A percentile compares a stretch with the other conserved stretches of the same genome.
Evolutionary conservation across 1,284 basidiomycete species (phyloP).

Genomic region (Gymnopus androsaceus): DNA sequence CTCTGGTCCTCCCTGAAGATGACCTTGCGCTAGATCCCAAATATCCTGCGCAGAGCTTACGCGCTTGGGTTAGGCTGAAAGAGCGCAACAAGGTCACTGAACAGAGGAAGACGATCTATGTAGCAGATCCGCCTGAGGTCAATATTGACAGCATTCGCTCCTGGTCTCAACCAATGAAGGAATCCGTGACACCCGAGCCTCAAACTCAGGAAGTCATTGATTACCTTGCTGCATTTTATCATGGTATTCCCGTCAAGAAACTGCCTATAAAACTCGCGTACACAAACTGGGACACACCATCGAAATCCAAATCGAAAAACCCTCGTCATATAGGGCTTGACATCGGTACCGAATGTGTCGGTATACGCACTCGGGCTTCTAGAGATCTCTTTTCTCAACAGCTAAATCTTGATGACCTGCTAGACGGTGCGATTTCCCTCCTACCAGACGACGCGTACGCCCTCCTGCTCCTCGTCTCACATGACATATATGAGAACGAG

Average conservation of each 20-base stretch:
- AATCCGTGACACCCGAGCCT: slow-evolving; percentile 5
- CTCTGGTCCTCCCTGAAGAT: slow-evolving; percentile 35
- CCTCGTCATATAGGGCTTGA: slow-evolving; percentile 30
- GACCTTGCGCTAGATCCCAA: slow-evolving; percentile 33
- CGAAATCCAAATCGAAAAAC: slow-evolving; percentile 13
- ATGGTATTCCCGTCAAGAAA: slow-evolving; percentile 30
- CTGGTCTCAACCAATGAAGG: slow-evolving; percentile 24
- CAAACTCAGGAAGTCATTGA: slow-evolving; percentile 25
- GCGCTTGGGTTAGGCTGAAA: slow-evolving; percentile 29
- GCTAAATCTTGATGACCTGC: slow-evolving; percentile 37
- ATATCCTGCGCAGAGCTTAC: slow-evolving; percentile 35
- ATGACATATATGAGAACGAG: slow-evolving; percentile 35
- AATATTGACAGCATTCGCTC: slow-evolving; percentile 23
- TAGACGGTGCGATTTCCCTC: slow-evolving; percentile 34
- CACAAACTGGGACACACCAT: slow-evolving; percentile 27
- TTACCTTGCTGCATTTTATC: slow-evolving; percentile 34
- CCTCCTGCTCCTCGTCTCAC: slow-evolving; percentile 33
- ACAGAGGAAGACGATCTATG: slow-evolving; percentile 29
- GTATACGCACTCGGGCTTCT: slow-evolving; percentile 33
- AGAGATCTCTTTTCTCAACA: slow-evolving; percentile 30
- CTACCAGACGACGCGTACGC: slow-evolving; percentile 36
- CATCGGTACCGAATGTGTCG: slow-evolving; percentile 29
- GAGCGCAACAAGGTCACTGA: slow-evolving; percentile 32
- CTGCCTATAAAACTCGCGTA: slow-evolving; percentile 26
- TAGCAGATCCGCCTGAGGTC: slow-evolving; percentile 31